Conservation (phyloP, 2,329 filamentous ascomycete genomes). For the Ceratocystis eucalypticola region DNA sequence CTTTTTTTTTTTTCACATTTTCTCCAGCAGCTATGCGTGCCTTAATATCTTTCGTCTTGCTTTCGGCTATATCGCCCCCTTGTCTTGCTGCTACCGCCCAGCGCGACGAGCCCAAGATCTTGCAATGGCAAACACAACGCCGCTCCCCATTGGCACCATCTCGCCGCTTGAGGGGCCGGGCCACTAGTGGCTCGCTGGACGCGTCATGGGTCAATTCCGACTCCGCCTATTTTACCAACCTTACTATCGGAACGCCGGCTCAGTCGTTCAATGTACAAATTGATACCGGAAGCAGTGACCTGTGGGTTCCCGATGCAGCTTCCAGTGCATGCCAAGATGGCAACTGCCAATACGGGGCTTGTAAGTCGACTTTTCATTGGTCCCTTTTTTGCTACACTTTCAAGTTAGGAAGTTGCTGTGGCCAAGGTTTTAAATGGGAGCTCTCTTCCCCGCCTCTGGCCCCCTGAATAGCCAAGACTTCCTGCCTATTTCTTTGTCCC, state of each 20-base stretch:
- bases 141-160: neutral
- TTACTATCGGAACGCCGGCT: slow-evolving; percentile 42
- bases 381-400: neutral
- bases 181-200: neutral
- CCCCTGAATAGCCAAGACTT: neutral
- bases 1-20: neutral
- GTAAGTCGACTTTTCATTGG: slow-evolving; percentile 21
- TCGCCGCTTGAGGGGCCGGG: neutral
- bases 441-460: neutral
- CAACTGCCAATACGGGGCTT: slow-evolving; percentile 26
- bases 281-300: slow-evolving; percentile 53
- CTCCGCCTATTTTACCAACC: slow-evolving; percentile 39
- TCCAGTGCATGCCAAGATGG: slow-evolving; percentile 30
- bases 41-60: neutral
- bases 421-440: neutral
- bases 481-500: neutral
- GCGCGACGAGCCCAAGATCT: neutral
- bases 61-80: neutral
- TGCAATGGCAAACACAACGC: slow-evolving; percentile 12
- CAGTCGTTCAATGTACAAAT: slow-evolving; percentile 46
- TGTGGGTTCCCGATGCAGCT: slow-evolving; percentile 40
- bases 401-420: neutral
- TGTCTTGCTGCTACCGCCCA: neutral
- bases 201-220: slow-evolving; percentile 22
- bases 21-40: neutral